phyloP scores from a whole-genome alignment of 371 early-diverging fungal species.

The Mucor saturninus region DNA sequence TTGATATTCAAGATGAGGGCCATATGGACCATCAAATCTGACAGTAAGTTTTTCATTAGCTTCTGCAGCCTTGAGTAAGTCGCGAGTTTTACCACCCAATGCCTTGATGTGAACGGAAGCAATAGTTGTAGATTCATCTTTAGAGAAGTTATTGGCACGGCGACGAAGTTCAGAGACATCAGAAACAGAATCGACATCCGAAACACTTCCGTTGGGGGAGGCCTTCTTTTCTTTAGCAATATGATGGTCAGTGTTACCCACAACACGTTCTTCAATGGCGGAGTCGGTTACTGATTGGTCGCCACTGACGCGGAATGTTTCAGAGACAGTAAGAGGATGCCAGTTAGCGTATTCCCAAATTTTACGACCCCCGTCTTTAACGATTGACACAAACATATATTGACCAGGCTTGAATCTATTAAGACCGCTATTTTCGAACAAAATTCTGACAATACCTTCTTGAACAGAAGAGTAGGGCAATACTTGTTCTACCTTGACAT shows the following conservation, averaged over 20 bases:
- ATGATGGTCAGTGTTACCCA: not conserved
- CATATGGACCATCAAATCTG: slow-evolving; percentile 51
- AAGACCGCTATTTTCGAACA: slow-evolving; percentile 41
- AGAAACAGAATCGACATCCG: slow-evolving; percentile 19
- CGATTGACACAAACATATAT: slow-evolving; percentile 47
- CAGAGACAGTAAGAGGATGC: slow-evolving; percentile 54
- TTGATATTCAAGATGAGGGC: slow-evolving; percentile 45
- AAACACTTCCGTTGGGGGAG: slow-evolving; percentile 5
- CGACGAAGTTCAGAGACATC: slow-evolving; percentile 25
- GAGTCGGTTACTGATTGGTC: not conserved
- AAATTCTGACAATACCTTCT: slow-evolving; percentile 42
- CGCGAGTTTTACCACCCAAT: slow-evolving; percentile 39
- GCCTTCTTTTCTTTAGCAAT: slow-evolving; percentile 14
- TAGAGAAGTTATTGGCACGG: slow-evolving; percentile 17
- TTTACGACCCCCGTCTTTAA: slow-evolving; percentile 22
- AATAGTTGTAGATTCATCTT: slow-evolving; percentile 17
- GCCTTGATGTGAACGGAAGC: slow-evolving; percentile 51
- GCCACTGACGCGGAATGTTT: slow-evolving; percentile 27
- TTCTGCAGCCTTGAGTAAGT: slow-evolving; percentile 21
- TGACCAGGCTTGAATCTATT: slow-evolving; percentile 47
- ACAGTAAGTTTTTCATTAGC: slow-evolving; percentile 24
- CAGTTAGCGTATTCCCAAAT: slow-evolving; percentile 40
- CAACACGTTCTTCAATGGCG: slow-evolving; percentile 26
- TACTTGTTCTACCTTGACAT: slow-evolving; percentile 32
- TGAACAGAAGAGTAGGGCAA: slow-evolving; percentile 25